Base-by-base conservation (phyloP, 805 yeast genomes). In the Starmera quercuum region DNA sequence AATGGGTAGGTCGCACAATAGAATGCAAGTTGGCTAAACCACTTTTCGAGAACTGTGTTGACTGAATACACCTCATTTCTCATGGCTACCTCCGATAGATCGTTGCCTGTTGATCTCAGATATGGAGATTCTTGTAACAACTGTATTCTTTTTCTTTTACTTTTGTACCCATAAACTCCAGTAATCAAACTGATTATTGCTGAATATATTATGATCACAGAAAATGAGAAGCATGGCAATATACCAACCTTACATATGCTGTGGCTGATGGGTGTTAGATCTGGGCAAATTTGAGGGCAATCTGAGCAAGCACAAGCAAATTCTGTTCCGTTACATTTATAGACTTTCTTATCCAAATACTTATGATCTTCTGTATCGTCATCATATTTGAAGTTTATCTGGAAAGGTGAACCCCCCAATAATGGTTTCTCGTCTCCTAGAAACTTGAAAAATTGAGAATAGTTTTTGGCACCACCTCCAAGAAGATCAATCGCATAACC, bases 401-500 rank as follows among this genome's bases (percentile, higher is more conserved):
- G 97, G 54, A 90, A 86, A 0, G 97, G 97, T 0, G 95, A 85
- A 1, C 98, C 98, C 1, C 97, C 97, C 4, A 90, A 64, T 47
- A 85, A 45, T 1, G 97, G 97, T 55, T 90, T 88, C 46, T 86
- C 94, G 53, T 90, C 97, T 10, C 97, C 97, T 33, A 92, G 58
- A 51, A 90, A 92, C 58, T 87, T 83, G 44, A 90, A 62, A 52
- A 90, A 90, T 35, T 75, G 75, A 21, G 64, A 46, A 54, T 75
- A 83, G 46, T 78, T 73, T 35, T 66, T 70, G 3, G 97, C 97
- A 2, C 97, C 97, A n/a, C 98, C 98, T 7, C 98, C 98, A 27
- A 90, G 79, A 26, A 90, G 66, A 53, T 90, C 97, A 97, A 90
- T 87, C 8, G 96, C 97, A 48, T 72, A 84, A 3, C 97, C 96